A percentile compares a stretch with the other conserved stretches of the same genome.
These are phyloP conservation scores for Chytridiales sp. DNA, from an alignment of 371 early-diverging fungal species.

Conservation along the genomic window DNA sequence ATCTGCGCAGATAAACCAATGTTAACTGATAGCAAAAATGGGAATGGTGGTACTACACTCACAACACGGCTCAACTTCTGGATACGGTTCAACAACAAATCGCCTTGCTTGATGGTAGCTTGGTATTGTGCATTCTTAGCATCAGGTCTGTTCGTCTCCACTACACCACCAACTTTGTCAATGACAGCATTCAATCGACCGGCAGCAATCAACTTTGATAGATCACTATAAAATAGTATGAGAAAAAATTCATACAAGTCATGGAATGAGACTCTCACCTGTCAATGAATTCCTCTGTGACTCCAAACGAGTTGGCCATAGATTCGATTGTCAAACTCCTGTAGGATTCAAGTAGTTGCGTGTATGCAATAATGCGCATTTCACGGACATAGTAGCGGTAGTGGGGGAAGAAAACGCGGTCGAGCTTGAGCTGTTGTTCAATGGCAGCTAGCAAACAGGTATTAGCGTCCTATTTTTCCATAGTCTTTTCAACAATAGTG, in stretches of 20 bases:
- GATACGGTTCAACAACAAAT: slow-evolving; percentile 89
- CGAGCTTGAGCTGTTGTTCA: slow-evolving; percentile 67
- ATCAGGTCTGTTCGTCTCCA: slow-evolving; percentile 96
- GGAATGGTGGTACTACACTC: too few species aligned
- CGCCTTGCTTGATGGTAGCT: slow-evolving; percentile 93
- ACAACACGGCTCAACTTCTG: slow-evolving; percentile 92
- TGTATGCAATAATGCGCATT: slow-evolving; percentile 97
- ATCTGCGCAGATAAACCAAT: too few species aligned
- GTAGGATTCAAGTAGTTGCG: slow-evolving; percentile 97
- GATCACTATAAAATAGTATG: slow-evolving; percentile 63
- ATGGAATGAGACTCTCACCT: slow-evolving; percentile 64
- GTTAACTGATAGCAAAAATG: too few species aligned
- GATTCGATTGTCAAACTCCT: slow-evolving; percentile 90
- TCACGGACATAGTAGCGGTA: slow-evolving; percentile 91
- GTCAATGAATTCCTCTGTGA: slow-evolving; percentile 93
- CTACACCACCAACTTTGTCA: slow-evolving; percentile 97
- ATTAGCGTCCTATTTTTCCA: not conserved
- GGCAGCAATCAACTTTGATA: slow-evolving; percentile 94
- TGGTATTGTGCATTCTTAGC: slow-evolving; percentile 97
- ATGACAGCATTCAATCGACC: slow-evolving; percentile 98
- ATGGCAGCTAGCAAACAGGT: slow-evolving; percentile 53
- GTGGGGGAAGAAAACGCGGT: slow-evolving; percentile 78
- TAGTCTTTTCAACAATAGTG: not conserved
- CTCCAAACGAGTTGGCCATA: slow-evolving; percentile 98
- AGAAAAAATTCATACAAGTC: not conserved